Conservation (phyloP, 2,329 filamentous ascomycete species). For the Acrocalymma vagum region DNA sequence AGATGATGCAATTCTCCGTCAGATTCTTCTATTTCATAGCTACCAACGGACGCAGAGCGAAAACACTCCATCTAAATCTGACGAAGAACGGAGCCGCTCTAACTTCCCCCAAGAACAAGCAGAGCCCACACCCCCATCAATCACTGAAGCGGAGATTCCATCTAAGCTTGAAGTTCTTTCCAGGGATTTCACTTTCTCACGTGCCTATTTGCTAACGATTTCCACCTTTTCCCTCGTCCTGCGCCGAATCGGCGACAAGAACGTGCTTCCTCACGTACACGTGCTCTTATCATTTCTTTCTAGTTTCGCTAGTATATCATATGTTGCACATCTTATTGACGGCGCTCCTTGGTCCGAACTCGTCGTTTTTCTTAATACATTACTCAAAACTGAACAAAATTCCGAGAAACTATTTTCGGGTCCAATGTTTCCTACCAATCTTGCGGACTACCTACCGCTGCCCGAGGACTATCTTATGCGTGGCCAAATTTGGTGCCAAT, state of each 20-base stretch:
- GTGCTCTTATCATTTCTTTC: slow-evolving; percentile 68
- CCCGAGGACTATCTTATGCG: slow-evolving; percentile 75
- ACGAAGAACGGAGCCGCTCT: slow-evolving; percentile 25
- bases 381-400: slow-evolving; percentile 51
- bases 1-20: slow-evolving; percentile 51
- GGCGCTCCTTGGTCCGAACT: slow-evolving; percentile 64
- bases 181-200: slow-evolving; percentile 30
- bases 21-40: slow-evolving; percentile 25
- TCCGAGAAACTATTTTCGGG: slow-evolving; percentile 39
- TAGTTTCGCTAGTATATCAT: slow-evolving; percentile 46
- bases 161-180: slow-evolving; percentile 21
- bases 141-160: slow-evolving; percentile 26
- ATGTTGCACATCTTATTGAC: slow-evolving; percentile 37
- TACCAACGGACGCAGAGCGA: slow-evolving; percentile 11
- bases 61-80: slow-evolving; percentile 16
- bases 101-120: slow-evolving; percentile 23
- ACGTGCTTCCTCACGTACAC: slow-evolving; percentile 70
- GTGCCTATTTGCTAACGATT: slow-evolving; percentile 53
- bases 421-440: slow-evolving; percentile 59
- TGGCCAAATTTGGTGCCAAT: slow-evolving; percentile 68
- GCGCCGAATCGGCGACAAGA: slow-evolving; percentile 63
- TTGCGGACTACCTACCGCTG: slow-evolving; percentile 62
- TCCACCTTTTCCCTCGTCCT: slow-evolving; percentile 60
- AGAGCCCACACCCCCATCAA: slow-evolving; percentile 14
- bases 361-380: slow-evolving; percentile 61